These are phyloP conservation scores for Diversispora eburnea DNA, from an alignment of 192 early-diverging fungal genomes.

Conservation along the genomic window DNA sequence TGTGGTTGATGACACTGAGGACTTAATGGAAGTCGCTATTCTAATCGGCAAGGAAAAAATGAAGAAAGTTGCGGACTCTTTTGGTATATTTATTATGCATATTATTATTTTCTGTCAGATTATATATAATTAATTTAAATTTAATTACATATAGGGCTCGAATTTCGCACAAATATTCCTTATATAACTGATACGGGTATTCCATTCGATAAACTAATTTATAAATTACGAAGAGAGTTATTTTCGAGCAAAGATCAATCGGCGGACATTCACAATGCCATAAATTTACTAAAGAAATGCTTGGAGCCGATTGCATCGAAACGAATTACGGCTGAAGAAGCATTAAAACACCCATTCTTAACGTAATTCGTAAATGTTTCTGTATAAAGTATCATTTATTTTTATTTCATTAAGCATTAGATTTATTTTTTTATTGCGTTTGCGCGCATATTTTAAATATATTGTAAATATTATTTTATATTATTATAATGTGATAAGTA, in stretches of 20 bases:
- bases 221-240: not conserved
- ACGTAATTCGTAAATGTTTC: too few relatives aligned
- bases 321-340: slow-evolving; percentile 75
- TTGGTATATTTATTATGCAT: not conserved
- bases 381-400: too few relatives aligned
- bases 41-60: slow-evolving; percentile 62
- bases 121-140: too few relatives aligned
- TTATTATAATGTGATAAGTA: too few relatives aligned
- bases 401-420: too few relatives aligned
- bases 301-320: slow-evolving; percentile 55
- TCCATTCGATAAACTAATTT: not conserved
- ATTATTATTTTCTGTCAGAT: too few relatives aligned
- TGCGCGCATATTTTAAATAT: too few relatives aligned
- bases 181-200: too few relatives aligned
- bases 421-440: too few relatives aligned
- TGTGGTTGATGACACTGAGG: slow-evolving; percentile 81
- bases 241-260: slow-evolving; percentile 49
- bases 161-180: too few relatives aligned
- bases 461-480: too few relatives aligned
- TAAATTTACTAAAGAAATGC: slow-evolving; percentile 59
- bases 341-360: slow-evolving; percentile 75
- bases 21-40: slow-evolving; percentile 77
- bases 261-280: slow-evolving; percentile 41
- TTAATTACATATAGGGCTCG: too few relatives aligned
- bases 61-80: not conserved